These are phyloP conservation scores for Arachis stenosperma DNA, from an alignment of 306 rosid genomes.

Conservation along the genomic window DNA sequence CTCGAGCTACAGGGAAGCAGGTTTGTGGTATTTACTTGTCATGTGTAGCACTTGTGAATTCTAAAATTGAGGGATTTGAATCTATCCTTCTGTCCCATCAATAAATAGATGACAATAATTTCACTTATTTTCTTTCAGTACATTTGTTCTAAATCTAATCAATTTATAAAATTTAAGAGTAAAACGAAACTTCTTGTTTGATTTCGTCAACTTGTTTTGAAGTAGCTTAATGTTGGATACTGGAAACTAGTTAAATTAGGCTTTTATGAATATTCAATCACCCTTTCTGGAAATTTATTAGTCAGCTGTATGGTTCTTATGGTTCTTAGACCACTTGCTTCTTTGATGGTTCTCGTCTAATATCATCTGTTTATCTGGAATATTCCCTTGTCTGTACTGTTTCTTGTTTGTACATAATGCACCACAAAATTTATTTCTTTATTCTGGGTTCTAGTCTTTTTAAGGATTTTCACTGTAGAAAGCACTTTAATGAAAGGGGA, in stretches of 20 bases:
- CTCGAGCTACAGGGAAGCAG: conserved; percentile 80
- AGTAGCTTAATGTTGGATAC: conserved; percentile 25
- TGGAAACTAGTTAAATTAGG: conserved; percentile 9
- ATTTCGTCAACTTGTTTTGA: conserved; percentile 7
- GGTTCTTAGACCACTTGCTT: conserved; percentile 11
- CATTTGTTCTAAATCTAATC: conserved; percentile 14
- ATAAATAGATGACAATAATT: not conserved
- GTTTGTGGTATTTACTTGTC: conserved; percentile 43
- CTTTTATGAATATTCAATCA: conserved; percentile 5
- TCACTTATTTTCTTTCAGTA: conserved; percentile 2
- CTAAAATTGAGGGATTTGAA: conserved; percentile 9
- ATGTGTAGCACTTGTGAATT: conserved; percentile 11
- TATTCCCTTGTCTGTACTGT: not conserved
- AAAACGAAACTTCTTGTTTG: not conserved
- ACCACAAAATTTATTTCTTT: not conserved
- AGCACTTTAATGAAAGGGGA: not conserved
- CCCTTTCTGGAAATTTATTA: not conserved
- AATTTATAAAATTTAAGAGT: conserved; percentile 17
- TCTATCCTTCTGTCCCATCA: not conserved
- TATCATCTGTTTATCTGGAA: not conserved
- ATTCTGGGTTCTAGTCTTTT: not conserved
- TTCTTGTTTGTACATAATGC: not conserved
- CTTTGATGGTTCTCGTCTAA: not conserved
- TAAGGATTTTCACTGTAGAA: not conserved
- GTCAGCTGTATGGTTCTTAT: not conserved